Base-by-base conservation (phyloP, 768 basidiomycete genomes). In the Fomitopsis serialis region DNA sequence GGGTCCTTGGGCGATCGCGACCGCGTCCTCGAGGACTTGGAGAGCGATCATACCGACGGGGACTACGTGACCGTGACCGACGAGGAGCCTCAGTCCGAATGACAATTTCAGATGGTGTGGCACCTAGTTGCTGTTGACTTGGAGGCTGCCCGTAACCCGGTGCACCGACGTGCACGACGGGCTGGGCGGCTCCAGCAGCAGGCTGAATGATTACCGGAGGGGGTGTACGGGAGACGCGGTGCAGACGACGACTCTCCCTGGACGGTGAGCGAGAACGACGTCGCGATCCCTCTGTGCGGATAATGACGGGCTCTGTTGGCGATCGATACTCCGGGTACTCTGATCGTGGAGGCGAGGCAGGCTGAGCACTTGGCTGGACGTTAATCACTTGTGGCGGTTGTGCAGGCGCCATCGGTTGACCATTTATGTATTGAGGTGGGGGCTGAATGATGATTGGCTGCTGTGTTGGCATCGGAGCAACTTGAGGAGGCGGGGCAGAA, bases 401-500 rank as follows among this genome's bases (percentile, higher is more conserved):
- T 13, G 35, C 7, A 17, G 32, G 48, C 48, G 37, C 23, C 19
- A 34, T 35, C 21, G 48, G 48, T 6, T 15, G 15, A 40, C 37
- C 37, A 7, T 5, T 12, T 7, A 32, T 32, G 11, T 32, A 32
- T 32, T 32, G 29, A 5, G 45, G 35, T 9, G 51, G 32, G 1
- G 56, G 56, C 2, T 57, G 56, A 6, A 57, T 50, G 40, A 57
- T 57, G 48, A 57, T 37, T 27, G 47, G 29, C 29, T 32, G 29
- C 6, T 5, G 17, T 4, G 45, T 22, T 10, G 45, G 5, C 6
- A 11, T 13, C 22, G n/a, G 21, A 49, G 48, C 17, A 7, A 10
- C 12, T n/a, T 22, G 15, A 7, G 29, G 10, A 42, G 50, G 50
- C 40, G 34, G 50, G 25, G 40, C 37, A 7, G 42, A 9, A 34